These are phyloP conservation scores for Hibiscus trionum DNA, from an alignment of 345 rosid genomes.

Conservation along the genomic window DNA sequence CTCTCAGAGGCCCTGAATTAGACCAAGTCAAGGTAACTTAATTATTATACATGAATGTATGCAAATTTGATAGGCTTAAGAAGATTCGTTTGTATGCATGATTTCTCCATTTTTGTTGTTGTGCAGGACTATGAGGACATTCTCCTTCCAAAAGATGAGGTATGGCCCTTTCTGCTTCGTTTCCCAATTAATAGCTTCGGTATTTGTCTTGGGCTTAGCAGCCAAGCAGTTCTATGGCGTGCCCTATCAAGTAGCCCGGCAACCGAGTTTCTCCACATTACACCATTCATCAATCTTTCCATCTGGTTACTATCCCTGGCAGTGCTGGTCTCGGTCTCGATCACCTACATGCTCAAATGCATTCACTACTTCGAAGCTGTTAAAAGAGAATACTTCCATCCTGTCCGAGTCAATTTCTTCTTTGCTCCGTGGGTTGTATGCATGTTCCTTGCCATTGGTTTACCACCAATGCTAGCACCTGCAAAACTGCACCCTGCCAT, in stretches of 20 bases:
- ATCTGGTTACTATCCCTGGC: slow-evolving; percentile 65
- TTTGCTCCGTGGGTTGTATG: slow-evolving; percentile 98
- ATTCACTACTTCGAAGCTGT: slow-evolving; percentile 92
- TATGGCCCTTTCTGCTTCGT: slow-evolving; percentile 89
- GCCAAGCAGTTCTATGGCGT: slow-evolving; percentile 85
- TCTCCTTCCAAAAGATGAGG: slow-evolving; percentile 81
- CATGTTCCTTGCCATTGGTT: slow-evolving; percentile 79
- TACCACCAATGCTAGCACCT: slow-evolving; percentile 43
- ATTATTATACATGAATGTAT: background rate
- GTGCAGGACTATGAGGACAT: slow-evolving; percentile 78
- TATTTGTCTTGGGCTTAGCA: slow-evolving; percentile 84
- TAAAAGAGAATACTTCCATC: slow-evolving; percentile 83
- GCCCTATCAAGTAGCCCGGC: slow-evolving; percentile 69
- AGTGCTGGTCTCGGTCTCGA: slow-evolving; percentile 45
- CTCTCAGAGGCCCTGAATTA: slow-evolving; percentile 91
- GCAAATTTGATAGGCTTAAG: background rate
- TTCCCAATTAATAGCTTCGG: slow-evolving; percentile 89
- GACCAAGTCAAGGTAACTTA: slow-evolving; percentile 85
- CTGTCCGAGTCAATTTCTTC: slow-evolving; percentile 81
- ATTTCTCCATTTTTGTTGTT: background rate
- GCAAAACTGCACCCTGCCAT: slow-evolving; percentile 51
- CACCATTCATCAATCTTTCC: slow-evolving; percentile 55
- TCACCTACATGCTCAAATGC: slow-evolving; percentile 77
- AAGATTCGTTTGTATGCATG: background rate
- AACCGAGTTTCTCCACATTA: slow-evolving; percentile 55